Evolutionary conservation across 2,329 filamentous ascomycete species (phyloP).

Genomic region (Phialophora tarda): DNA sequence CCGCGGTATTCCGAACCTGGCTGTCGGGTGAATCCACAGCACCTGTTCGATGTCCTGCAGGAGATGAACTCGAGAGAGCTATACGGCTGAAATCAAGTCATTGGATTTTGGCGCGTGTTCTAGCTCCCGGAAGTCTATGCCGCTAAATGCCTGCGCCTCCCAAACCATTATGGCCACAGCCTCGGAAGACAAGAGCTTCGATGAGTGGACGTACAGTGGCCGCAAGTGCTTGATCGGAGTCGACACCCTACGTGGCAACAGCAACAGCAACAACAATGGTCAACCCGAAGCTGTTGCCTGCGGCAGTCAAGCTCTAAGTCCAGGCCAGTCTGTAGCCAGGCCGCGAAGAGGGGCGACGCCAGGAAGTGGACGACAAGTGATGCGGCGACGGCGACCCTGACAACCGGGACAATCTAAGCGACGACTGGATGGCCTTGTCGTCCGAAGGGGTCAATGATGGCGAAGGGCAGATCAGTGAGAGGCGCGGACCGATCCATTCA

Average conservation of each 20-base stretch:
- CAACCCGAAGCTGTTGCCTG: slow-evolving; percentile 92
- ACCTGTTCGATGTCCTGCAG: slow-evolving; percentile 8
- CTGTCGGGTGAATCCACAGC: slow-evolving; percentile 49
- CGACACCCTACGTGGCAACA: slow-evolving; percentile 63
- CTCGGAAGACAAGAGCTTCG: slow-evolving; percentile 81
- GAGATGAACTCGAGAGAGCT: slow-evolving; percentile 2
- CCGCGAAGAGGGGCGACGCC: too few relatives aligned
- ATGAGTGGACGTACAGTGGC: slow-evolving; percentile 84
- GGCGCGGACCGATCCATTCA: slow-evolving; percentile 75
- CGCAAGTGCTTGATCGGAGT: slow-evolving; percentile 80
- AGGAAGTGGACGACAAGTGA: slow-evolving; percentile 79
- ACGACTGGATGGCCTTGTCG: slow-evolving; percentile 78
- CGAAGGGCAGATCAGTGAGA: slow-evolving; percentile 76
- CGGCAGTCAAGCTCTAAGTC: slow-evolving; percentile 86
- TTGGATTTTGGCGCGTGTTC: neutral
- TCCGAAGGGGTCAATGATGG: slow-evolving; percentile 83
- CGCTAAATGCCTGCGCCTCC: slow-evolving; percentile 14
- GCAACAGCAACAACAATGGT: slow-evolving; percentile 88
- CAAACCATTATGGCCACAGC: slow-evolving; percentile 63
- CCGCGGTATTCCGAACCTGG: slow-evolving; percentile 42
- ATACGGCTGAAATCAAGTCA: neutral
- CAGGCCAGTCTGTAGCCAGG: slow-evolving; percentile 71
- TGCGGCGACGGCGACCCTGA: slow-evolving; percentile 79
- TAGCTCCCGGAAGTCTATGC: slow-evolving; percentile 6
- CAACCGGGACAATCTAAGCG: slow-evolving; percentile 80